Evolutionary conservation across 2,329 filamentous ascomycete species (phyloP).

Genomic region (Juglanconis sp.): DNA sequence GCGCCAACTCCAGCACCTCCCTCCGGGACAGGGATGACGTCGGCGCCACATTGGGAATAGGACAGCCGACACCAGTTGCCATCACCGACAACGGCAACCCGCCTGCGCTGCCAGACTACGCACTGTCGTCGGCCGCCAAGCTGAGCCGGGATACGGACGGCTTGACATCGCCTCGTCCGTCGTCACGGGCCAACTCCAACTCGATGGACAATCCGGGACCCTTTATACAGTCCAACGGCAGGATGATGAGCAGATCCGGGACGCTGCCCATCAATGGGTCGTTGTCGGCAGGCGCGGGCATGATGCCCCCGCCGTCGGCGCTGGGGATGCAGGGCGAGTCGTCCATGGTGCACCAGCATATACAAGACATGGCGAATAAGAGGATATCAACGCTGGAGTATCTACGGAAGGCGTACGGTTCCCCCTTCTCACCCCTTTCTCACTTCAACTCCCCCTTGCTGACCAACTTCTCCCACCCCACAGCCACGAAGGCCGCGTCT

Average conservation of each 20-base stretch:
- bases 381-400: slow-evolving; percentile 93
- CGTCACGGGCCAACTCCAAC: not conserved
- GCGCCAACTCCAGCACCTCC: slow-evolving; percentile 13
- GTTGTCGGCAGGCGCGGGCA: slow-evolving; percentile 19
- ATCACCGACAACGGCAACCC: slow-evolving; percentile 46
- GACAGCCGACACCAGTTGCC: slow-evolving; percentile 20
- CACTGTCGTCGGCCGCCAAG: slow-evolving; percentile 43
- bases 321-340: slow-evolving; percentile 40
- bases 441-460: not conserved
- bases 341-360: slow-evolving; percentile 53
- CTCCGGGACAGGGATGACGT: slow-evolving; percentile 14
- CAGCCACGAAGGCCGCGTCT: slow-evolving; percentile 89
- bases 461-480: not conserved
- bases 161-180: not conserved
- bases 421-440: slow-evolving; percentile 20
- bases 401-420: slow-evolving; percentile 77
- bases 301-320: slow-evolving; percentile 26
- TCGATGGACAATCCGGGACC: slow-evolving; percentile 1
- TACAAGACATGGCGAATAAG: slow-evolving; percentile 86
- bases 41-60: slow-evolving; percentile 2
- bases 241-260: slow-evolving; percentile 43
- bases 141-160: slow-evolving; percentile 4
- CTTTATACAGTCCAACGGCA: slow-evolving; percentile 30
- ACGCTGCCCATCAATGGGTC: slow-evolving; percentile 31
- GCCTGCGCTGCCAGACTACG: slow-evolving; percentile 51